Evolutionary conservation across 2,329 filamentous ascomycete genomes (phyloP).

Genomic region (Coniella vitis): DNA sequence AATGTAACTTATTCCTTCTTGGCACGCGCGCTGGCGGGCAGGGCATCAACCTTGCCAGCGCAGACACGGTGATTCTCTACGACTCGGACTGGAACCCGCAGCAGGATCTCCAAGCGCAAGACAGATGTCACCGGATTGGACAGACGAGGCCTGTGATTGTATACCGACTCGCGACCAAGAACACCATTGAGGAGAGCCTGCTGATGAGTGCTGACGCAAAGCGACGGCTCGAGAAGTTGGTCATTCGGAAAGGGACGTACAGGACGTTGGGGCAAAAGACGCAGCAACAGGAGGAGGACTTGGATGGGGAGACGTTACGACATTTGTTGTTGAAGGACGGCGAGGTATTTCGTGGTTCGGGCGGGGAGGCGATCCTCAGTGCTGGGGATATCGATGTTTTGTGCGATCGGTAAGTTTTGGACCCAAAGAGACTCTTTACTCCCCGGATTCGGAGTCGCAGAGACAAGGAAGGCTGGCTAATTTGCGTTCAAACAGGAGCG

Average conservation of each 20-base stretch:
- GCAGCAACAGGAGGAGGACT: slow-evolving; percentile 48
- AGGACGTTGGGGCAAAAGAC: slow-evolving; percentile 60
- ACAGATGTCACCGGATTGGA: slow-evolving; percentile 89
- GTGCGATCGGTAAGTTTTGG: slow-evolving; percentile 58
- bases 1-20: slow-evolving; percentile 73
- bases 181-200: slow-evolving; percentile 83
- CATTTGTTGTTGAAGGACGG: slow-evolving; percentile 67
- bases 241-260: slow-evolving; percentile 91
- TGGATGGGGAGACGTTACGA: slow-evolving; percentile 56
- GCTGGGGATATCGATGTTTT: slow-evolving; percentile 71
- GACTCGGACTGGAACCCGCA: slow-evolving; percentile 92
- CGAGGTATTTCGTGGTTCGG: slow-evolving; percentile 50
- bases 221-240: slow-evolving; percentile 82
- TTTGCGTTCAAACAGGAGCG: slow-evolving; percentile 32
- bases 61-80: slow-evolving; percentile 88
- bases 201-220: slow-evolving; percentile 87
- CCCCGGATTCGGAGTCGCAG: too few species aligned
- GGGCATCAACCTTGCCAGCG: slow-evolving; percentile 87
- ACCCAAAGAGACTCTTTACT: too few species aligned
- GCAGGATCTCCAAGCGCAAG: slow-evolving; percentile 92
- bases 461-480: too few species aligned
- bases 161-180: slow-evolving; percentile 87
- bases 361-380: slow-evolving; percentile 61
- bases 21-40: slow-evolving; percentile 89
- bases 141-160: slow-evolving; percentile 89